phyloP scores from a whole-genome alignment of 495 filamentous ascomycete genomes.

The Penicillium paradoxum region DNA sequence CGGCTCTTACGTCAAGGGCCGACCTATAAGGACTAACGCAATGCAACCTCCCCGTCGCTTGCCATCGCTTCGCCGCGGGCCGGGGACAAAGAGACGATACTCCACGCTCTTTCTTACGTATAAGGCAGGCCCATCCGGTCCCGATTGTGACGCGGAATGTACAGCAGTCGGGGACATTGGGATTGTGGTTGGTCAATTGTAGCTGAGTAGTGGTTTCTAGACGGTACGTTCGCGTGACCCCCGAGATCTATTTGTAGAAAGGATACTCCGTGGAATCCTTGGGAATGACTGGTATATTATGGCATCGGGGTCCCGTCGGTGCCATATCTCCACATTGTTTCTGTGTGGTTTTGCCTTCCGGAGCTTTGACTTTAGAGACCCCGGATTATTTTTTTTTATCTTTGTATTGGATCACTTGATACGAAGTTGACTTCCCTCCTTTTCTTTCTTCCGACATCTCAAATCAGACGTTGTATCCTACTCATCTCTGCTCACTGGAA shows the following conservation, averaged over 20 bases:
- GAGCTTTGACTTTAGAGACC: constrained; percentile 2
- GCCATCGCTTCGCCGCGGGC: constrained; percentile 26
- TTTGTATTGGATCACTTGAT: background rate
- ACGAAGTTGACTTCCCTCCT: background rate
- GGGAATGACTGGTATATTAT: background rate
- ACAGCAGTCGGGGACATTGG: background rate
- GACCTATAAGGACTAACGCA: background rate
- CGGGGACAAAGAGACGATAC: background rate
- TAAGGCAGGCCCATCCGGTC: constrained; percentile 16
- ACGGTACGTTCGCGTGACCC: background rate
- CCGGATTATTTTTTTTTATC: constrained; percentile 34
- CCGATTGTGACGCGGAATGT: constrained; percentile 15
- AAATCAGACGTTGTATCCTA: background rate
- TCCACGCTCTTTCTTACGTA: background rate
- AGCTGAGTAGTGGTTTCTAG: background rate
- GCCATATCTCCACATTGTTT: background rate
- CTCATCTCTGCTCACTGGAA: background rate
- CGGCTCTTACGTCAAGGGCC: constrained; percentile 4
- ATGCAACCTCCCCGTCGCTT: constrained; percentile 20
- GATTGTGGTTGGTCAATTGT: constrained; percentile 3
- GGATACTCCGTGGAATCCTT: background rate
- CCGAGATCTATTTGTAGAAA: too few species aligned
- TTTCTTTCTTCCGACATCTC: background rate
- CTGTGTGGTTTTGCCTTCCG: constrained; percentile 1
- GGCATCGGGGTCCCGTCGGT: constrained; percentile 5